Base-by-base conservation (phyloP, 768 basidiomycete species). In the Boletus rubroflammeus region DNA sequence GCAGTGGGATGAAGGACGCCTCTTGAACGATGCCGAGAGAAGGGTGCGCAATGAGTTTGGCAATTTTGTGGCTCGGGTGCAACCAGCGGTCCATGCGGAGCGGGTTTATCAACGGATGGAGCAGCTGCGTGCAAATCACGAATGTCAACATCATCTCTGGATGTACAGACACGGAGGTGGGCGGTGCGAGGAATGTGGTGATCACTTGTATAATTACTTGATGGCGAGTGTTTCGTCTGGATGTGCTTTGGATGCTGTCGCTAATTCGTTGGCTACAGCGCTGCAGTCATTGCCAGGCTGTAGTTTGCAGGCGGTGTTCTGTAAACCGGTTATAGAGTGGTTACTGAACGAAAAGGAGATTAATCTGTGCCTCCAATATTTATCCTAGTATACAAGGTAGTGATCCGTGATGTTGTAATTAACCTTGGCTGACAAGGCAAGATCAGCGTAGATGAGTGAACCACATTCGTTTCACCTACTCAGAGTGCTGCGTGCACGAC, bases 1-100 rank as follows among this genome's bases (percentile, higher is more conserved):
- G 0, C 83, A 83, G 42, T 88, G 85, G 84, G 84, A 88, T 7
- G 86, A 88, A 53, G 47, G 59, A 0, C 67, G 72, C 6, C 66
- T 80, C 10, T 2, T 67, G 14, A 13, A 56, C 29, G 66, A 70
- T 26, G 67, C 68, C 0, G 54, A 63, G 11, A 57, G 66, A 44
- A 48, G 68, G 11, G 62, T 64, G 15, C 43, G 55, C 1, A 69
- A 68, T 19, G 46, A 69, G 34, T 67, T 67, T 35, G 62, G 64
- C 3, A 5, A 45, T 19, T 6, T 28, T n/a, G 57, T 15, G 3
- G 66, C 60, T 19, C 44, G 28, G 23, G 46, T 3, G 10, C 60
- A 38, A n/a, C 68, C 68, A 0, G 58, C 13, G 0, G 28, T 59
- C 6, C 51, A 70, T 14, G 60, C 52, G 3, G 57, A 62, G 17